Conservation (phyloP, 148 eudicot genomes). For the Persicaria maculosa region DNA sequence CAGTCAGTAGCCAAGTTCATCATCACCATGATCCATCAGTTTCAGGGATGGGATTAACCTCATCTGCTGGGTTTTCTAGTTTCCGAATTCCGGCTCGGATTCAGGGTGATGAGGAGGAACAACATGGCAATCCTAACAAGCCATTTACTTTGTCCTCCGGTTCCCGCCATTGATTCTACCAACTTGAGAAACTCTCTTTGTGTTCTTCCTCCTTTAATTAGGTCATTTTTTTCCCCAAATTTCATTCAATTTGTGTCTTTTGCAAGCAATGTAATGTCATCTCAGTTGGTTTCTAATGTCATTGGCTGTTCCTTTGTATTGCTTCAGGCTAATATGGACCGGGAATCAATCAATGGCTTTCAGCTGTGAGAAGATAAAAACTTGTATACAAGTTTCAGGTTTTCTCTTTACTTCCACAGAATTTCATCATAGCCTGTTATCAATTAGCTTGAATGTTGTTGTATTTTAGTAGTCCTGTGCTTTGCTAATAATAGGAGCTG, state of each 20-base stretch:
- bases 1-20: constrained; percentile 29
- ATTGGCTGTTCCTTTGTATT: neutral
- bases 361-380: neutral
- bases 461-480: neutral
- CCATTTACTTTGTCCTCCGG: constrained; percentile 66
- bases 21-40: constrained; percentile 33
- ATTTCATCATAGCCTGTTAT: neutral
- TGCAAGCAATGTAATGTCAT: neutral
- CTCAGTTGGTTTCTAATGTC: neutral
- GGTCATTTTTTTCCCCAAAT: neutral
- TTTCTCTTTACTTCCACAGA: neutral
- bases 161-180: constrained; percentile 17
- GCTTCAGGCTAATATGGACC: neutral
- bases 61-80: constrained; percentile 61
- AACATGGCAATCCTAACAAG: constrained; percentile 61
- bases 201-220: neutral
- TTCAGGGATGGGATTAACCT: constrained; percentile 45
- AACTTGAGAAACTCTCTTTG: constrained; percentile 57
- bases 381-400: constrained; percentile 6
- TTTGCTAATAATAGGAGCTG: constrained; percentile 6
- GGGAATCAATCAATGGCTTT: constrained; percentile 7
- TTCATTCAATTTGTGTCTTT: neutral
- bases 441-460: neutral
- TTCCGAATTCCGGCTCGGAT: constrained; percentile 83
- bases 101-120: constrained; percentile 76